Conservation (phyloP, 1,284 basidiomycete species). For the Termitomyces sp. region DNA sequence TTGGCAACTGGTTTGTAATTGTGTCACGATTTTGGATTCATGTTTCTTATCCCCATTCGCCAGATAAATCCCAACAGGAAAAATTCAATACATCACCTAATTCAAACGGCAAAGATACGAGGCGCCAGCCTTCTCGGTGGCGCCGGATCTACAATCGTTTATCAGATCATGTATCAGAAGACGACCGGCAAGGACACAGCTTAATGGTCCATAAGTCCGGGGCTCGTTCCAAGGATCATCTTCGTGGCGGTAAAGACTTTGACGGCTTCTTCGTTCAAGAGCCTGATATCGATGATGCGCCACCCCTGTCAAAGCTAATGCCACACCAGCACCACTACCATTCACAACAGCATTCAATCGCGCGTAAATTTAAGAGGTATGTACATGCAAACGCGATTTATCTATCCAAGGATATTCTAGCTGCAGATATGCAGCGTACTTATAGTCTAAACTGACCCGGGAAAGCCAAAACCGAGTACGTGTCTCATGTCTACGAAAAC, state of each 20-base stretch:
- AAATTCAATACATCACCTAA: background rate
- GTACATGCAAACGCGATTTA: background rate
- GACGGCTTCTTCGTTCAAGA: background rate
- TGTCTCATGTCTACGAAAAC: background rate
- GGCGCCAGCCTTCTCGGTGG: slow-evolving; percentile 49
- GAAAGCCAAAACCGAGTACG: background rate
- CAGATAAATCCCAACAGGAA: background rate
- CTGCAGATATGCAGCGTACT: background rate
- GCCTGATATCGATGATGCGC: slow-evolving; percentile 37
- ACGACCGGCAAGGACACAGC: slow-evolving; percentile 17
- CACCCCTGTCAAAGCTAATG: slow-evolving; percentile 33
- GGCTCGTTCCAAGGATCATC: slow-evolving; percentile 6
- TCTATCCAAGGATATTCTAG: background rate
- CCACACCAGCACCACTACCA: slow-evolving; percentile 23
- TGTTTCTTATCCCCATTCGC: background rate
- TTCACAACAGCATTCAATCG: background rate
- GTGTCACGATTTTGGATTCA: background rate
- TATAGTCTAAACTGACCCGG: background rate
- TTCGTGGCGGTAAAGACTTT: background rate
- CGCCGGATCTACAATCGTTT: slow-evolving; percentile 47
- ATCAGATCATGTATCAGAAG: slow-evolving; percentile 39
- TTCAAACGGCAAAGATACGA: background rate
- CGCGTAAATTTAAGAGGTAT: too few relatives aligned
- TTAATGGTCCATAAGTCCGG: slow-evolving; percentile 3
- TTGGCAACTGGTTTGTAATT: slow-evolving; percentile 29